Evolutionary conservation across 352 stramenopile genomes (phyloP).

Genomic region (Pythium monospermum): DNA sequence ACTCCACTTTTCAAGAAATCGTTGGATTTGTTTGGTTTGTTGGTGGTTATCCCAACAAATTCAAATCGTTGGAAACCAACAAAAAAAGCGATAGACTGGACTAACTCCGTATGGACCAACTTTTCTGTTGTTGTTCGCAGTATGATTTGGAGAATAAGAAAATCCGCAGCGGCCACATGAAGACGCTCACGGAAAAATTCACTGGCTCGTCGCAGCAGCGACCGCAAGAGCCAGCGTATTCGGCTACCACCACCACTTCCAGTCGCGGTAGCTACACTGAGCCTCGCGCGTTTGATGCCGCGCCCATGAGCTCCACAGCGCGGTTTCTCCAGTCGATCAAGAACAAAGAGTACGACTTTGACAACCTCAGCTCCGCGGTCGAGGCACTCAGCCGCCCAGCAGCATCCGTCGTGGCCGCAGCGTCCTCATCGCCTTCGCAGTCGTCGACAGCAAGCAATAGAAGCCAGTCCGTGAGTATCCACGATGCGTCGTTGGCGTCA

Average conservation of each 20-base stretch:
- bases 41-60: background rate
- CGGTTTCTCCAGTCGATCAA: conserved; percentile 21
- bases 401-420: background rate
- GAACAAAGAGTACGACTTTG: conserved; percentile 32
- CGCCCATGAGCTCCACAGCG: conserved; percentile 20
- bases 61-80: too few species aligned
- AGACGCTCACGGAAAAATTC: conserved; percentile 62
- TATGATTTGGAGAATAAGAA: conserved; percentile 65
- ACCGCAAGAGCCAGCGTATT: background rate
- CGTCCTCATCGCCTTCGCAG: conserved; percentile 32
- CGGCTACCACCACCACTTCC: background rate
- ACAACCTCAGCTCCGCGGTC: conserved; percentile 31
- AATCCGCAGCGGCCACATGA: conserved; percentile 73
- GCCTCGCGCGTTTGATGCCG: background rate
- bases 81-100: too few species aligned
- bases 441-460: conserved; percentile 34
- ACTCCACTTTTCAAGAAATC: too few species aligned
- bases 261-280: conserved; percentile 6
- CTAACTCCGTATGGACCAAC: too few species aligned
- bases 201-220: background rate
- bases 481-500: conserved; percentile 1
- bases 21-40: background rate
- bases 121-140: too few species aligned
- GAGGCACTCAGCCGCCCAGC: conserved; percentile 12
- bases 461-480: conserved; percentile 13